Percentiles rank a stretch among this genome's conserved stretches.
Conservation (phyloP, 2,329 filamentous ascomycete genomes). For the Cytospora paraplurivora region DNA sequence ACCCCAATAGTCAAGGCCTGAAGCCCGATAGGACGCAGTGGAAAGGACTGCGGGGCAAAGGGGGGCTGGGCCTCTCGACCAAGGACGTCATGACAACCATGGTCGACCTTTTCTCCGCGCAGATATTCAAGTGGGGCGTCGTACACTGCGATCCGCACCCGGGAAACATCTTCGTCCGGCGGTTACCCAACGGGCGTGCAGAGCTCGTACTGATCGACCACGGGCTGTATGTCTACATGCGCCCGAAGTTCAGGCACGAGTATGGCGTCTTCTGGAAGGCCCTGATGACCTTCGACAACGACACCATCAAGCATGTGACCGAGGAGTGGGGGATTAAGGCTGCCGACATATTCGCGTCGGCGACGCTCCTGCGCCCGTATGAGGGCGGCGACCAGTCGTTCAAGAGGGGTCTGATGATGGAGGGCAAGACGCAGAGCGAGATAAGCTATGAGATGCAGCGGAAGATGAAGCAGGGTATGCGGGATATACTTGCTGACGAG, state of each 20-base stretch:
- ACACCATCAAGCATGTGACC: conserved; percentile 72
- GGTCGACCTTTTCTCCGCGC: conserved; percentile 93
- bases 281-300: conserved; percentile 90
- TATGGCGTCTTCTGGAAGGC: conserved; percentile 93
- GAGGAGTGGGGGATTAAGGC: conserved; percentile 84
- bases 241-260: conserved; percentile 77
- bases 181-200: conserved; percentile 76
- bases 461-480: conserved; percentile 70
- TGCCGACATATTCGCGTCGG: conserved; percentile 87
- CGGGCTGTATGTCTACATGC: conserved; percentile 92
- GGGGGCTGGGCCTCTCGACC: conserved; percentile 79
- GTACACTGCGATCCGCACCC: conserved; percentile 98
- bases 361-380: conserved; percentile 88
- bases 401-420: conserved; percentile 64
- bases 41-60: conserved; percentile 70
- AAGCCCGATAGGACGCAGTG: conserved; percentile 82
- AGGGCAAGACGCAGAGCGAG: conserved; percentile 61
- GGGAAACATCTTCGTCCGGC: conserved; percentile 94
- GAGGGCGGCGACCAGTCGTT: conserved; percentile 76
- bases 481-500: conserved; percentile 77
- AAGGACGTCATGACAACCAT: conserved; percentile 95
- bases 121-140: conserved; percentile 96
- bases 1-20: conserved; percentile 59
- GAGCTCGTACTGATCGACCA: conserved; percentile 97
- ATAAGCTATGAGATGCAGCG: conserved; percentile 89